phyloP scores from a whole-genome alignment of 2,329 filamentous ascomycete species.

The Phoma sp. region DNA sequence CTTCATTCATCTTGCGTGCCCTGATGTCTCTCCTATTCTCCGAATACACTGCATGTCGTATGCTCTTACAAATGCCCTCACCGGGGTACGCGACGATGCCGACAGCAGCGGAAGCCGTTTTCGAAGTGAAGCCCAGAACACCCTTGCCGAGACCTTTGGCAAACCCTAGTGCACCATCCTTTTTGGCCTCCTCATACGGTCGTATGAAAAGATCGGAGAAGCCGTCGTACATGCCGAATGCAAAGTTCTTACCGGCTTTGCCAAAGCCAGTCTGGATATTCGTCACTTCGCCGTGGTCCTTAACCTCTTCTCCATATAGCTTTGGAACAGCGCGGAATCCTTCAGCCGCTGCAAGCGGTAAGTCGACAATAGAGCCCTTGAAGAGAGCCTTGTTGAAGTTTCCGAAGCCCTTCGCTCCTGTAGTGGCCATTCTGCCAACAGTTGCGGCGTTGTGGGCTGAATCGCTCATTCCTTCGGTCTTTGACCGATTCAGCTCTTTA shows the following conservation, averaged over 20 bases:
- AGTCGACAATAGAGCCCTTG: slow-evolving; percentile 41
- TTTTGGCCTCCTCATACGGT: slow-evolving; percentile 39
- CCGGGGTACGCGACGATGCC: slow-evolving; percentile 25
- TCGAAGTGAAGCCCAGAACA: slow-evolving; percentile 4
- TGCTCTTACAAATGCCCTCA: slow-evolving; percentile 23
- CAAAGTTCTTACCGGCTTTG: slow-evolving; percentile 44
- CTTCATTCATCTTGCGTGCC: slow-evolving; percentile 3
- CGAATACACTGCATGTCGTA: slow-evolving; percentile 3
- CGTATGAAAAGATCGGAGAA: slow-evolving; percentile 41
- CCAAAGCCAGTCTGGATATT: slow-evolving; percentile 45
- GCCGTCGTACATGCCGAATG: slow-evolving; percentile 41
- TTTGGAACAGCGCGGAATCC: slow-evolving; percentile 45
- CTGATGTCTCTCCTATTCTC: slow-evolving; percentile 7
- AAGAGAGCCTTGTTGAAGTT: slow-evolving; percentile 25
- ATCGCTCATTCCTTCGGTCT: slow-evolving; percentile 4
- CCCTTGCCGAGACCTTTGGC: slow-evolving; percentile 48
- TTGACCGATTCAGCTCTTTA: slow-evolving; percentile 11
- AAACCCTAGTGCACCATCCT: slow-evolving; percentile 42
- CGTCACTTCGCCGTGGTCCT: slow-evolving; percentile 40
- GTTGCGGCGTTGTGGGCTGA: slow-evolving; percentile 1
- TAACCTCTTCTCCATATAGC: slow-evolving; percentile 48
- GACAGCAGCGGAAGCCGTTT: slow-evolving; percentile 6
- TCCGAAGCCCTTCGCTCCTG: slow-evolving; percentile 27
- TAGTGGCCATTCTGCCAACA: slow-evolving; percentile 20
- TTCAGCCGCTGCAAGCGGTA: slow-evolving; percentile 49